Percentiles rank a stretch among this genome's conserved stretches.
These are phyloP conservation scores for Ogataea chonburiensis DNA, from an alignment of 805 yeast species.

Conservation along the genomic window DNA sequence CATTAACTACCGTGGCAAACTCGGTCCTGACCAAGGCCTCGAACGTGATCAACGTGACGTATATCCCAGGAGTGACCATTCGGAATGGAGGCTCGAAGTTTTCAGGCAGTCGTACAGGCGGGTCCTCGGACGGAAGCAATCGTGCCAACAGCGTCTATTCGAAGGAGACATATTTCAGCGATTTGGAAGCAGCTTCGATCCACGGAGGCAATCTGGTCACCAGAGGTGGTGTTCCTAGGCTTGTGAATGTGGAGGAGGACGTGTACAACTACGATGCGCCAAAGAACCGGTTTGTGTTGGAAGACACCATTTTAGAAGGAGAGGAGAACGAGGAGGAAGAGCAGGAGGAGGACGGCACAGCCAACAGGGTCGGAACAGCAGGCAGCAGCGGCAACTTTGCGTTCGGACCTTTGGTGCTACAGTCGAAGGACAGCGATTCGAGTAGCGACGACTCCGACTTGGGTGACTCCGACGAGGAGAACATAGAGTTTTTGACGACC, in stretches of 20 bases:
- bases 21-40: slow-evolving; percentile 77
- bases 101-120: slow-evolving; percentile 11
- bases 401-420: slow-evolving; percentile 19
- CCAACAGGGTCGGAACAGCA: slow-evolving; percentile 1
- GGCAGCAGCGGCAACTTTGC: slow-evolving; percentile 1
- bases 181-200: slow-evolving; percentile 33
- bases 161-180: slow-evolving; percentile 35
- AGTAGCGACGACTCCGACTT: slow-evolving; percentile 27
- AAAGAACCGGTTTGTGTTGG: slow-evolving; percentile 21
- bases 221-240: slow-evolving; percentile 27
- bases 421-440: slow-evolving; percentile 10
- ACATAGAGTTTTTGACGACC: slow-evolving; percentile 29
- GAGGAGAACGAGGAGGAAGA: slow-evolving; percentile 27
- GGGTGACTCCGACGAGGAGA: slow-evolving; percentile 35
- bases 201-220: slow-evolving; percentile 34
- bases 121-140: slow-evolving; percentile 19
- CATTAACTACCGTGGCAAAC: slow-evolving; percentile 45
- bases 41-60: slow-evolving; percentile 86
- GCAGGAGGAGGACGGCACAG: slow-evolving; percentile 8
- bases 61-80: slow-evolving; percentile 89
- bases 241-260: slow-evolving; percentile 30
- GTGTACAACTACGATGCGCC: slow-evolving; percentile 26
- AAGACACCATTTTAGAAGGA: slow-evolving; percentile 20
- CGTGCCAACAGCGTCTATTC: slow-evolving; percentile 31
- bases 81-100: slow-evolving; percentile 39